Conservation (phyloP, 345 rosid genomes). For the Eucalyptus shirleyi region DNA sequence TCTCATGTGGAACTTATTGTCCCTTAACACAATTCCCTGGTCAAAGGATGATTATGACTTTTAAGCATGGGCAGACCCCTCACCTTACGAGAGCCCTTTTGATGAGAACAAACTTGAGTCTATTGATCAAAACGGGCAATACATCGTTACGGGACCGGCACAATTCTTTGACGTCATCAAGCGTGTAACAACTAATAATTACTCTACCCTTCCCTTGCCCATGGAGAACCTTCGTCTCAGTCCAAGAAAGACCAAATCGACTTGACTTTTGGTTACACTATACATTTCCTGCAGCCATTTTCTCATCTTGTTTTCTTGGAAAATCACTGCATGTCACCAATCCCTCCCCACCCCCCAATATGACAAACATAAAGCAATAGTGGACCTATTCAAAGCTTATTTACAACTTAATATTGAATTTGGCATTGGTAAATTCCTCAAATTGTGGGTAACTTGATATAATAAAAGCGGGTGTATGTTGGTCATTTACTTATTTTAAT, state of each 20-base stretch:
- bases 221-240: background rate
- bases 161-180: background rate
- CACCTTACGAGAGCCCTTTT: background rate
- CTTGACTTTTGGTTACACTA: background rate
- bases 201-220: background rate
- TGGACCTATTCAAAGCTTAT: background rate
- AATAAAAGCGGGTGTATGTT: background rate
- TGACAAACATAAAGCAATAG: background rate
- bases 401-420: background rate
- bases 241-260: background rate
- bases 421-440: background rate
- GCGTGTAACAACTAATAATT: background rate
- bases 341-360: background rate
- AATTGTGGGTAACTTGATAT: background rate
- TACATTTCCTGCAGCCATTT: background rate
- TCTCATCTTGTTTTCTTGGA: background rate
- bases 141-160: background rate
- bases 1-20: no score
- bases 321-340: background rate
- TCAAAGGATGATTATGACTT: background rate
- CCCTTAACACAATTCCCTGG: background rate
- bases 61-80: background rate
- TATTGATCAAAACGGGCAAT: background rate
- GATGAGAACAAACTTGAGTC: background rate
- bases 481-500: background rate